Evolutionary conservation across 305 asterid genomes (phyloP), one percentile per base, ranked within the genome.

Genomic region (Fraxinus greggii): DNA sequence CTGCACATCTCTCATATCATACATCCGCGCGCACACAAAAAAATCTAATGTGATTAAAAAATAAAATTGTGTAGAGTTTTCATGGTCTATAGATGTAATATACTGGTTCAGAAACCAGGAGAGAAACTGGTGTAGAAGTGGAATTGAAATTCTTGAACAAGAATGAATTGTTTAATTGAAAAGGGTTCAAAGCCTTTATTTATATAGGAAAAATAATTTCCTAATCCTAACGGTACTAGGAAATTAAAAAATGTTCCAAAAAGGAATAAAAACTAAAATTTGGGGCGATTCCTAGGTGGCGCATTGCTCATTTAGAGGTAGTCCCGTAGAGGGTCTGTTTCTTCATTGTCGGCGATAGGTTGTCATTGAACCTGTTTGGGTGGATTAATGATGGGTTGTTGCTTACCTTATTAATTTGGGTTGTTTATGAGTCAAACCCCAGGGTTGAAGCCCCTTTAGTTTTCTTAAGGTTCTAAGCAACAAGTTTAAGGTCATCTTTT

Each of bases 1-100:
- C 32, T 85, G 81, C 84, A 78, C 10, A 35, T 32, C 72, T 77
- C 35, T 38, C 29, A 26, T 59, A 38, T 87, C 33, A 13, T 28
- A 40, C 7, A 63, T 61, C 19, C 78, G 56, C 26, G 2, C 38
- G 31, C 23, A 31, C 32, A 35, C 65, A 56, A 54, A 19, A 36
- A 17, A 4, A 61, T 67, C 63, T 85, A 26, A 72, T 23, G 19
- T 69, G 42, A 38, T 77, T 24, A 35, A 10, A 63, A 74, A 82
- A 42, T 74, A 75, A 40, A 48, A 80, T 42, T 76, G 36, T 73
- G 59, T 54, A 54, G 19, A 35, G 31, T 33, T 54, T 33, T 78
- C 48, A 73, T 67, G 78, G 79, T 81, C 36, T 65, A 81, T 36
- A 23, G 59, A 38, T 28, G 48, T 33, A 80, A 35, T 36, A 26